Conservation (phyloP, 2,329 filamentous ascomycete genomes). For the Colletotrichum sp. region DNA sequence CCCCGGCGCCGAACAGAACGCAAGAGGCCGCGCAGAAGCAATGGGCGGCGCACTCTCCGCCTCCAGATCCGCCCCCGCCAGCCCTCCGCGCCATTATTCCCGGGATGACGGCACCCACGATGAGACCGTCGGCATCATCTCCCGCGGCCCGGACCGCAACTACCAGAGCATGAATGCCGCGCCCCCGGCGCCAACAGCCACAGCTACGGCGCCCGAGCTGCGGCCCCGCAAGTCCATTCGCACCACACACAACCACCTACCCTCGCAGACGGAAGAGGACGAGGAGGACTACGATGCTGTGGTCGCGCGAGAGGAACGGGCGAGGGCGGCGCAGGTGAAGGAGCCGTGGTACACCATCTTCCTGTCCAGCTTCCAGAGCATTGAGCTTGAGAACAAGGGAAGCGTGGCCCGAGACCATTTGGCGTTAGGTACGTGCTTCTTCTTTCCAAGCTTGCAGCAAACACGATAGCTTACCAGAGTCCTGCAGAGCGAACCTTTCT, state of each 20-base stretch:
- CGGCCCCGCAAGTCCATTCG: constrained; percentile 7
- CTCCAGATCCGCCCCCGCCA: constrained; percentile 19
- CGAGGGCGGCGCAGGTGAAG: constrained; percentile 26
- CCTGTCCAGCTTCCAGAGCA: constrained; percentile 55
- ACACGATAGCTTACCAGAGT: neutral
- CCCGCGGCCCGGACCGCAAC: constrained; percentile 36
- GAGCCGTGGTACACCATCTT: constrained; percentile 58
- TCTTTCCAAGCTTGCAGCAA: neutral
- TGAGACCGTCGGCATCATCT: constrained; percentile 47
- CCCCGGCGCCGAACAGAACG: constrained; percentile 35
- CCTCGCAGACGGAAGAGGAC: constrained; percentile 20
- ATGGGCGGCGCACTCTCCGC: constrained; percentile 34
- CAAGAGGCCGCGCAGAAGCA: constrained; percentile 45
- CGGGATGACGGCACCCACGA: constrained; percentile 31
- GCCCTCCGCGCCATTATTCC: constrained; percentile 17
- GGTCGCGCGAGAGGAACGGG: constrained; percentile 6
- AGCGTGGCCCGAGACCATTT: constrained; percentile 84
- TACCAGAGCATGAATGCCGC: constrained; percentile 42
- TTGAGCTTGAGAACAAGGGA: constrained; percentile 86
- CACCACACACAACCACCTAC: constrained; percentile 18
- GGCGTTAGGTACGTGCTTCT: constrained; percentile 65
- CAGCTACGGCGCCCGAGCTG: constrained; percentile 7
- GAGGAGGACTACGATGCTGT: constrained; percentile 26
- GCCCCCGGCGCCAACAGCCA: neutral
- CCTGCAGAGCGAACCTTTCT: constrained; percentile 78